phyloP scores from a whole-genome alignment of 805 yeast genomes.

The Maudiozyma bulderi region DNA sequence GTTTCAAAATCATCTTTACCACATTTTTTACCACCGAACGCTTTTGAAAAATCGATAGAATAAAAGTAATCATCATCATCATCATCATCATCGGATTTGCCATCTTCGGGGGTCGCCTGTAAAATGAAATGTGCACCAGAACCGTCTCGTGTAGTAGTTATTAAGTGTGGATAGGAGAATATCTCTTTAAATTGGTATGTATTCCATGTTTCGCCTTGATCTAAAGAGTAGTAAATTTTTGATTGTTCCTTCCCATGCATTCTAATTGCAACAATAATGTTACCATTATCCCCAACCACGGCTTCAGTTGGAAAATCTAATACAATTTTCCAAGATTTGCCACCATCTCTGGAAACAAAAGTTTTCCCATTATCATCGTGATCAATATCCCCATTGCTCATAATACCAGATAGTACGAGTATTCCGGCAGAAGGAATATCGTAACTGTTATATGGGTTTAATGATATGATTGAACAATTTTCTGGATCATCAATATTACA shows the following conservation, averaged over 20 bases:
- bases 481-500: conserved; percentile 30
- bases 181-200: conserved; percentile 37
- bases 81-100: conserved; percentile 5
- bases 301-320: conserved; percentile 44
- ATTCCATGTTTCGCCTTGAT: conserved; percentile 65
- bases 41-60: conserved; percentile 46
- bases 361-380: conserved; percentile 29
- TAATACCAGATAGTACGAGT: conserved; percentile 16
- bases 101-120: conserved; percentile 29
- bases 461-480: conserved; percentile 39
- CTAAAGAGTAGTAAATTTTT: conserved; percentile 45
- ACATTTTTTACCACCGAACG: conserved; percentile 39
- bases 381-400: conserved; percentile 7
- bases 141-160: conserved; percentile 59
- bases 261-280: conserved; percentile 50
- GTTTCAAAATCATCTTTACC: conserved; percentile 50
- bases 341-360: conserved; percentile 68
- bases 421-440: conserved; percentile 50
- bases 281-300: conserved; percentile 72
- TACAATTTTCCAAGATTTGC: conserved; percentile 56
- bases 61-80: conserved; percentile 10
- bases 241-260: conserved; percentile 28
- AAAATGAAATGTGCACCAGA: conserved; percentile 51
- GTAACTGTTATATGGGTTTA: conserved; percentile 31
- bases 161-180: conserved; percentile 34